Percentiles rank a stretch among this genome's conserved stretches.
These are phyloP conservation scores for Phytophthora agathidicida DNA, from an alignment of 352 stramenopile genomes.

Conservation along the genomic window DNA sequence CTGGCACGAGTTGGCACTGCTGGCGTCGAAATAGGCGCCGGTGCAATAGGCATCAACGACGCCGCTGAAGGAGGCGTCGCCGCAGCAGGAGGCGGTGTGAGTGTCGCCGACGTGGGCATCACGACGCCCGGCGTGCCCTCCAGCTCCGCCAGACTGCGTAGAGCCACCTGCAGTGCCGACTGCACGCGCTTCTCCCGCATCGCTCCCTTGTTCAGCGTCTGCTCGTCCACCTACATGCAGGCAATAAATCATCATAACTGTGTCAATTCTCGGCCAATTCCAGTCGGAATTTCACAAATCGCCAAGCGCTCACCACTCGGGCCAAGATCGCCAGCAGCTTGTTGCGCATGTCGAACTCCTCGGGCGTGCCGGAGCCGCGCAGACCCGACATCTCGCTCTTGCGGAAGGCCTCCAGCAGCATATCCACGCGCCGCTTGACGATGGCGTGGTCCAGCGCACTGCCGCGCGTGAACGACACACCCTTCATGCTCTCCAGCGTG, in stretches of 20 bases:
- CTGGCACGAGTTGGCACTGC: constrained; percentile 9
- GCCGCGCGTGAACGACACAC: constrained; percentile 24
- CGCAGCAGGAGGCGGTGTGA: constrained; percentile 10
- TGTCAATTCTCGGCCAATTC: background rate
- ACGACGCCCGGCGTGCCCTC: constrained; percentile 17
- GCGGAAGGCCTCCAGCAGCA: constrained; percentile 43
- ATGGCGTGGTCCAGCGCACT: constrained; percentile 40
- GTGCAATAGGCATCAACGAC: constrained; percentile 37
- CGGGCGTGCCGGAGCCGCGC: constrained; percentile 37
- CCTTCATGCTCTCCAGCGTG: constrained; percentile 29
- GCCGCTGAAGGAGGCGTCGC: background rate
- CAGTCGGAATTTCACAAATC: background rate
- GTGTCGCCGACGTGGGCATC: background rate
- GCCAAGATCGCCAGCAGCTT: constrained; percentile 44
- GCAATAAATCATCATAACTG: constrained; percentile 3
- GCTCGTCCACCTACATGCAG: constrained; percentile 43
- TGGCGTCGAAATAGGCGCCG: constrained; percentile 12
- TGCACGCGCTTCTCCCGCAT: constrained; percentile 45
- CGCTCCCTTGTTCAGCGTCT: constrained; percentile 41
- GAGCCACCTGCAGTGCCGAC: constrained; percentile 32
- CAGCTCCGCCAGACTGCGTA: constrained; percentile 24
- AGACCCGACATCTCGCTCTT: constrained; percentile 44
- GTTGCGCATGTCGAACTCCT: constrained; percentile 44
- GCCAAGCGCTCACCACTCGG: constrained; percentile 28
- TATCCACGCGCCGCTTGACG: constrained; percentile 47